These are phyloP conservation scores for Mallotus repandus DNA, from an alignment of 441 rosid genomes.

Conservation along the genomic window DNA sequence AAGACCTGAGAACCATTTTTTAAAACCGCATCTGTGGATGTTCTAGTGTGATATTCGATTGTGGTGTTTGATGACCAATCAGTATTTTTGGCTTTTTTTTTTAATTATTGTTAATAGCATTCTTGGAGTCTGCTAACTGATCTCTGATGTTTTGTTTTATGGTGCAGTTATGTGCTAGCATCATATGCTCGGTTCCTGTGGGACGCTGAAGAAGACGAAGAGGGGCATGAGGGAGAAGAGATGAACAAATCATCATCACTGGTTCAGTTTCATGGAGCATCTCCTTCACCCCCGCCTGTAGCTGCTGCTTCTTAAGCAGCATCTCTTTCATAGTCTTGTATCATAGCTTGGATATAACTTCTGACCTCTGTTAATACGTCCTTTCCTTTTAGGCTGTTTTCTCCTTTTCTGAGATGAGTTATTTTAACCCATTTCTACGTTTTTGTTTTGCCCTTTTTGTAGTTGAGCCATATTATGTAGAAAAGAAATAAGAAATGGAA, in stretches of 20 bases:
- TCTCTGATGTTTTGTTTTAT: conserved; percentile 11
- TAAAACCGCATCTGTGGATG: not conserved
- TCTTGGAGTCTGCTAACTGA: not conserved
- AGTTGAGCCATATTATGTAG: conserved; percentile 29
- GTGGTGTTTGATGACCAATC: not conserved
- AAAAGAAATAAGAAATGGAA: conserved; percentile 33
- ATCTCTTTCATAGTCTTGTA: not conserved
- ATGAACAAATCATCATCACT: conserved; percentile 28
- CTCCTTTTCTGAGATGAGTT: conserved; percentile 13
- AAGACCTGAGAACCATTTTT: conserved; percentile 14
- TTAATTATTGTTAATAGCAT: not conserved
- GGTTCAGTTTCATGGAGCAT: conserved; percentile 35
- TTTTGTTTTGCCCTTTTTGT: conserved; percentile 1
- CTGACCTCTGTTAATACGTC: conserved; percentile 28
- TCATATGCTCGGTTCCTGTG: conserved; percentile 85
- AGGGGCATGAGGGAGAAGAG: conserved; percentile 32
- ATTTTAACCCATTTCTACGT: conserved; percentile 10
- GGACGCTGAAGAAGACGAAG: conserved; percentile 66
- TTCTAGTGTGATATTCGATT: not conserved
- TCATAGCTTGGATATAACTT: conserved; percentile 31
- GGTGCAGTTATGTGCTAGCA: conserved; percentile 73
- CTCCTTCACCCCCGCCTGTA: conserved; percentile 29
- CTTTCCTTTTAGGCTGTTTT: conserved; percentile 2
- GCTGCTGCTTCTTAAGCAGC: conserved; percentile 43
- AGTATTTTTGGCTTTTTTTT: not conserved